A percentile compares a stretch with the other conserved stretches of the same genome.
These are phyloP conservation scores for Exophiala sp. DNA, from an alignment of 2,329 filamentous ascomycete species.

Conservation along the genomic window DNA sequence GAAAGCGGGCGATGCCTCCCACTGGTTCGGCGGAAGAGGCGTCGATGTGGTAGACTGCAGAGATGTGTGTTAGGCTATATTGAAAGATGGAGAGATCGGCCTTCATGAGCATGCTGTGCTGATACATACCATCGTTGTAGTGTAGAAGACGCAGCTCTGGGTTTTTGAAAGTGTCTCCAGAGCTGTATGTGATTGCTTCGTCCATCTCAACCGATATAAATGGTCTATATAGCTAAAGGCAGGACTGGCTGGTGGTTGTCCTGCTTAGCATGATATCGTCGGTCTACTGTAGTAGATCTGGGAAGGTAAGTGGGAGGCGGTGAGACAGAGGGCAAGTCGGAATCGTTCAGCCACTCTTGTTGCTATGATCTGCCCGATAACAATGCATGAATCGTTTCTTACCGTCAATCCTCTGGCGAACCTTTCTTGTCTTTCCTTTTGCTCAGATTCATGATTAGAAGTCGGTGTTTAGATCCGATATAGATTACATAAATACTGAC, in stretches of 20 bases:
- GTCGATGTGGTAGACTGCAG: constrained; percentile 74
- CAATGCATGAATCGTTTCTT: too few relatives aligned
- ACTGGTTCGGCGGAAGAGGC: constrained; percentile 49
- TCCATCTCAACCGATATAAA: constrained; percentile 14
- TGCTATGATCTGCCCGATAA: too few relatives aligned
- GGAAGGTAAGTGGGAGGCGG: too few relatives aligned
- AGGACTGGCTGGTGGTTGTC: too few relatives aligned
- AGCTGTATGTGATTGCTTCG: constrained; percentile 25
- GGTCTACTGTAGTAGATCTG: too few relatives aligned
- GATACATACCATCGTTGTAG: constrained; percentile 62
- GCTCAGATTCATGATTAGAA: too few relatives aligned
- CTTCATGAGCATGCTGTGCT: neutral
- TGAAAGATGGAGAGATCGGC: neutral
- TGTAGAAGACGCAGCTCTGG: constrained; percentile 78
- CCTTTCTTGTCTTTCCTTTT: neutral
- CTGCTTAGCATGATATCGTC: too few relatives aligned
- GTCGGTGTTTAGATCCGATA: neutral
- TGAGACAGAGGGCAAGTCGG: too few relatives aligned
- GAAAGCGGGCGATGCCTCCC: constrained; percentile 74
- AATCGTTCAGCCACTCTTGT: too few relatives aligned
- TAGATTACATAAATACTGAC: neutral
- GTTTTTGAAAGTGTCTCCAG: constrained; percentile 40
- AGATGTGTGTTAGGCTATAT: neutral
- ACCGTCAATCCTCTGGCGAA: too few relatives aligned
- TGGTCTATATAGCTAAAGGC: neutral